phyloP scores from a whole-genome alignment of 805 yeast species.

The Pichia occidentalis region DNA sequence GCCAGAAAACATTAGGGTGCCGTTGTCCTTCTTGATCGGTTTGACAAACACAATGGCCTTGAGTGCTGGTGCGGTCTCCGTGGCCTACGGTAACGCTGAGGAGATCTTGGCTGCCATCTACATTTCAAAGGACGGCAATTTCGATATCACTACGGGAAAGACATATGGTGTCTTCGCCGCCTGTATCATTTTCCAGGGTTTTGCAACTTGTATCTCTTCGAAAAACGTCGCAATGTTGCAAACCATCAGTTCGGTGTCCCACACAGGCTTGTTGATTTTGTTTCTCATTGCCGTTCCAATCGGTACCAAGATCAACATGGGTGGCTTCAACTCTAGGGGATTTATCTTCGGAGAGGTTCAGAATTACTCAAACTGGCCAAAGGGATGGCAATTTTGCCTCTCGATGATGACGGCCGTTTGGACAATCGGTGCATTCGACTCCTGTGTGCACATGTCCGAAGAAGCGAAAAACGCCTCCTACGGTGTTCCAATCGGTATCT shows the following conservation, averaged over 20 bases:
- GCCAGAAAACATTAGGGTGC: constrained; percentile 32
- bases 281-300: constrained; percentile 42
- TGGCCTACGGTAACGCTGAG: constrained; percentile 40
- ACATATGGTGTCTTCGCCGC: constrained; percentile 41
- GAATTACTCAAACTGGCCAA: constrained; percentile 33
- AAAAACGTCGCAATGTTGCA: constrained; percentile 36
- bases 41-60: constrained; percentile 37
- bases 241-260: constrained; percentile 33
- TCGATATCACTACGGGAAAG: constrained; percentile 33
- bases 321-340: constrained; percentile 27
- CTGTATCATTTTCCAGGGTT: constrained; percentile 34
- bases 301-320: constrained; percentile 29
- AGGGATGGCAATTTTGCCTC: constrained; percentile 37
- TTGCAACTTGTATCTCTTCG: constrained; percentile 34
- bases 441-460: constrained; percentile 46
- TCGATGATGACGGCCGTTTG: constrained; percentile 44
- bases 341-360: constrained; percentile 34
- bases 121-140: constrained; percentile 35
- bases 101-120: constrained; percentile 39
- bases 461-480: constrained; percentile 38
- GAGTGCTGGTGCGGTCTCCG: constrained; percentile 35
- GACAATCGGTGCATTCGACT: constrained; percentile 48
- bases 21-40: constrained; percentile 37
- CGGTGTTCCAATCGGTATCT: constrained; percentile 41
- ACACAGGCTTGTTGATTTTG: constrained; percentile 31